phyloP scores from a whole-genome alignment of 2,329 filamentous ascomycete species.

The Colletotrichum sidae region DNA sequence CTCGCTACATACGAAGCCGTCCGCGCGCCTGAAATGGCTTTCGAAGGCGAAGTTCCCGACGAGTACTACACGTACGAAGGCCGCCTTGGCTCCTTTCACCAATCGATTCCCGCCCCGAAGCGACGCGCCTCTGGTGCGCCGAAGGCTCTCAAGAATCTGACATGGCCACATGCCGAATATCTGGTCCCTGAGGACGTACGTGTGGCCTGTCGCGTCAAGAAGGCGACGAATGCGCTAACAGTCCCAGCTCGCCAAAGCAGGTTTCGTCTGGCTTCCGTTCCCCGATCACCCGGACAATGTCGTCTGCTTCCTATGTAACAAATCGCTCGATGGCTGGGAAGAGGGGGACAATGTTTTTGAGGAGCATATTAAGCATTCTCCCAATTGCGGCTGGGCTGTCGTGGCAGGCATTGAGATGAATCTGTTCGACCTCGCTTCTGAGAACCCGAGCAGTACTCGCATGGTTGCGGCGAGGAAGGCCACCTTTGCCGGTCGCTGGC shows the following conservation, averaged over 20 bases:
- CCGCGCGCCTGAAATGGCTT: constrained; percentile 16
- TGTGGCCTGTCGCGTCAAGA: constrained; percentile 21
- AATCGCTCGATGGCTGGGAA: constrained; percentile 93
- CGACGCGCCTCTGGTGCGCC: constrained; percentile 76
- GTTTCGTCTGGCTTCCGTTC: constrained; percentile 88
- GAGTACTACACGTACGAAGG: constrained; percentile 76
- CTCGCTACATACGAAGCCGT: not conserved
- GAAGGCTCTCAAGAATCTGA: constrained; percentile 66
- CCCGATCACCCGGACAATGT: constrained; percentile 86
- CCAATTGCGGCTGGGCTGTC: constrained; percentile 88
- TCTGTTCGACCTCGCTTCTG: constrained; percentile 70
- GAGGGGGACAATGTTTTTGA: constrained; percentile 82
- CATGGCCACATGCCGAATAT: constrained; percentile 81
- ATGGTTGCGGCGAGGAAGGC: constrained; percentile 83
- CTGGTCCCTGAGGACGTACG: constrained; percentile 72
- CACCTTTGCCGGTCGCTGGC: constrained; percentile 89
- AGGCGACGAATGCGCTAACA: constrained; percentile 28
- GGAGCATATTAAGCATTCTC: constrained; percentile 88
- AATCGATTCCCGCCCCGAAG: constrained; percentile 71
- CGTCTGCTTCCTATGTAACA: constrained; percentile 87
- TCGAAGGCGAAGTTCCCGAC: constrained; percentile 41
- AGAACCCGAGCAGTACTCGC: constrained; percentile 78
- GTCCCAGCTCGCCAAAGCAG: constrained; percentile 83
- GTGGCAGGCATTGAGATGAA: constrained; percentile 72
- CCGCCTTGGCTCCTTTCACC: constrained; percentile 84